A percentile compares a stretch with the other conserved stretches of the same genome.
Evolutionary conservation across 345 rosid genomes (phyloP).

Genomic region (Eutrema japonicum): DNA sequence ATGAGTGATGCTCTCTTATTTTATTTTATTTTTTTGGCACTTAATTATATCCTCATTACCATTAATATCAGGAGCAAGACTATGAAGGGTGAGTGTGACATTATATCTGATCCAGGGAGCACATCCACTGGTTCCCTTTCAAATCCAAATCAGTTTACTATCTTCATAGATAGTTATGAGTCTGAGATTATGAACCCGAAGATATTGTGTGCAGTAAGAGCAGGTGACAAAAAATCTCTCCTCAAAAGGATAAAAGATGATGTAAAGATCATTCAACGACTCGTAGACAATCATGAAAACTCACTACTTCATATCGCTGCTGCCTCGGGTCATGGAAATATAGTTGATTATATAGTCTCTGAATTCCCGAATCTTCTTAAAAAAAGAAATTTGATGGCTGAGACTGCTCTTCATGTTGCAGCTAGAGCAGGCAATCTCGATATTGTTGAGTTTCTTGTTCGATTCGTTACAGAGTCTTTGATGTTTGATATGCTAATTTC

Average conservation of each 20-base stretch:
- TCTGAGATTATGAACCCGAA: background rate
- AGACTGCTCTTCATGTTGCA: slow-evolving; percentile 28
- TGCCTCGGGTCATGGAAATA: slow-evolving; percentile 10
- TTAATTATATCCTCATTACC: too few relatives aligned
- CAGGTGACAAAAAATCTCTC: slow-evolving; percentile 22
- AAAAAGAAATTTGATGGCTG: background rate
- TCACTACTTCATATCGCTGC: slow-evolving; percentile 24
- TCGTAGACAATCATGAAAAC: slow-evolving; percentile 11
- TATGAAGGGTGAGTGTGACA: too few relatives aligned
- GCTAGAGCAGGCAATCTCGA: slow-evolving; percentile 14
- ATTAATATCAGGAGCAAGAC: too few relatives aligned
- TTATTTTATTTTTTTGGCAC: too few relatives aligned
- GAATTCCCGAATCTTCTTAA: background rate
- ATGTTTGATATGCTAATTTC: background rate
- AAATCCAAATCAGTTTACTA: too few relatives aligned
- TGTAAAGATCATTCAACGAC: background rate
- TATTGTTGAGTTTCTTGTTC: background rate
- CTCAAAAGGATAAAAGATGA: background rate
- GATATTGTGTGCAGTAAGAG: slow-evolving; percentile 20
- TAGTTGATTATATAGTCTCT: background rate
- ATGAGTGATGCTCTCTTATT: too few relatives aligned
- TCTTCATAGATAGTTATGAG: too few relatives aligned
- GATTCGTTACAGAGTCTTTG: background rate
- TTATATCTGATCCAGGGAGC: too few relatives aligned
- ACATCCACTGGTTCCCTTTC: too few relatives aligned